Evolutionary conservation across 2,329 filamentous ascomycete genomes (phyloP), one percentile per base, ranked within the genome.

Genomic region (Lecanicillium sp.): DNA sequence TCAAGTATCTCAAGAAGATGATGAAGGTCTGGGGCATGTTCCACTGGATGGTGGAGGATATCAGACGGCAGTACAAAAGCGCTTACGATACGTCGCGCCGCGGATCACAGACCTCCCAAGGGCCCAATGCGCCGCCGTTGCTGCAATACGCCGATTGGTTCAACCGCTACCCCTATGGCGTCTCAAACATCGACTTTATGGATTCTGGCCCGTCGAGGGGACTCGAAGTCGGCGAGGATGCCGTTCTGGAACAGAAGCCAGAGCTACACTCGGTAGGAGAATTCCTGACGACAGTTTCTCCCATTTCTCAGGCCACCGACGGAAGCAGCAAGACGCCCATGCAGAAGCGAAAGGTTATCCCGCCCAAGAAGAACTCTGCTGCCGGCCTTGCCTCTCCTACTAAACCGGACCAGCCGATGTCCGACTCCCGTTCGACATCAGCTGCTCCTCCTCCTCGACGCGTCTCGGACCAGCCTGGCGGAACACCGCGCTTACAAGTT

Each of bases 141-240:
- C 90, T 95, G 64, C 91, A 97, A 60, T 97, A 97, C 58, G 90
- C 90, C 44, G 93, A 97, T 66, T 97, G 93, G 93, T 97, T 97
- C 60, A 87, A 93, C 61, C 81, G 87, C 55, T 97, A 96, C 62
- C 93, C 93, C 1, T 87, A 95, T 58, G 93, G 93, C 2, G 87
- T 97, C 14, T 88, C 87, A 3, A 82, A 87, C 51, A 77, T 83
- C 2, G 89, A 95, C 59, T 93, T 88, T 65, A 83, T 89, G 58
- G 88, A 93, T 55, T 84, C 87, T 1, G 81, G 79, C 23, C 68
- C 74, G 4, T 73, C 78, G 33, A 74, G 79, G 58, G 83, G 84
- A 62, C 87, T 84, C 56, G 87, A 94, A 59, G 84, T 79, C 33
- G 85, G 86, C 8, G 85, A 87, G n/a, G 90, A 96, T 61, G 90